A percentile compares a stretch with the other conserved stretches of the same genome.
Conservation (phyloP, 2,329 filamentous ascomycete genomes). For the Trichoderma sp. region DNA sequence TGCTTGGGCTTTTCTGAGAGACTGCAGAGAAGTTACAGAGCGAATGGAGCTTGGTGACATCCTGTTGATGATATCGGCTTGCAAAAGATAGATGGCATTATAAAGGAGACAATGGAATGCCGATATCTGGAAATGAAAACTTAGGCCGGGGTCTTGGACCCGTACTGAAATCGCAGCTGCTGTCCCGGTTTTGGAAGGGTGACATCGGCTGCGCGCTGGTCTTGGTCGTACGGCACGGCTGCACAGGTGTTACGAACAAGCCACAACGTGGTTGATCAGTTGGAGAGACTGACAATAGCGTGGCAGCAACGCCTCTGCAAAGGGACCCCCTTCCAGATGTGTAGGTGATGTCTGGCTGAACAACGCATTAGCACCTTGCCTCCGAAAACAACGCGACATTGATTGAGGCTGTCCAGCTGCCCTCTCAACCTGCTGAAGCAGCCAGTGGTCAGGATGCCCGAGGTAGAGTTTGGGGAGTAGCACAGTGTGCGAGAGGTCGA, state of each 20-base stretch:
- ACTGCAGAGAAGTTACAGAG: not conserved
- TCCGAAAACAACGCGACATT: not conserved
- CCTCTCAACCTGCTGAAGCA: not conserved
- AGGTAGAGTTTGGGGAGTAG: not conserved
- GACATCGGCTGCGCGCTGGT: constrained; percentile 35
- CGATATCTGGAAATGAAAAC: not conserved
- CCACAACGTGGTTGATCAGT: not conserved
- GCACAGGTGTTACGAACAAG: constrained; percentile 4
- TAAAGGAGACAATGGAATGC: not conserved
- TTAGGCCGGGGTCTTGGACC: not conserved
- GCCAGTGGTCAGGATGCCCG: not conserved
- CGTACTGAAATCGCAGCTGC: not conserved
- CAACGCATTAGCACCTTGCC: not conserved
- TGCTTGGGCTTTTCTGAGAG: not conserved
- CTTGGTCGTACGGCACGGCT: constrained; percentile 26
- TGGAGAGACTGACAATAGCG: constrained; percentile 1
- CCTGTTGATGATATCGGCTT: not conserved
- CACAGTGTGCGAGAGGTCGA: not conserved
- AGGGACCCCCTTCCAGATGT: not conserved
- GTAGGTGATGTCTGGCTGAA: not conserved
- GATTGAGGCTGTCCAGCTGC: not conserved
- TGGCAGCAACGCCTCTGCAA: not conserved
- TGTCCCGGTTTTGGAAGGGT: not conserved
- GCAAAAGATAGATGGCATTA: not conserved
- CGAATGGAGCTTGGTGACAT: not conserved